Evolutionary conservation across 208 protist genomes (phyloP).

Genomic region (Endotrypanum monterogeii): DNA sequence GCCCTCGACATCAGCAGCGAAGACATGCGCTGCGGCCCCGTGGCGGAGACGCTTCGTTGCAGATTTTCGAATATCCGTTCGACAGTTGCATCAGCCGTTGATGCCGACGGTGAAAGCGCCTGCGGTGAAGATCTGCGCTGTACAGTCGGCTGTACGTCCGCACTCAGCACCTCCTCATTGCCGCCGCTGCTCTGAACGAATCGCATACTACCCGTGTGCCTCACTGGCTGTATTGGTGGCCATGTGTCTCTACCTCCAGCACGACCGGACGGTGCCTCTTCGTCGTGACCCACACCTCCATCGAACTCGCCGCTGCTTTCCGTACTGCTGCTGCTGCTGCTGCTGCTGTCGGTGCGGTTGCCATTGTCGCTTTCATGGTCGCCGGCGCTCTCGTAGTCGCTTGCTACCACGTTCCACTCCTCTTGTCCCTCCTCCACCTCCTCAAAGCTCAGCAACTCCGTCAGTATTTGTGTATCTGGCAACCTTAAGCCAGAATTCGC

Average conservation of each 20-base stretch:
- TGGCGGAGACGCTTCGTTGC: not conserved
- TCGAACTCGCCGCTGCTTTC: not conserved
- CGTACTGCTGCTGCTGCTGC: not conserved
- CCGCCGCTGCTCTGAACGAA: not conserved
- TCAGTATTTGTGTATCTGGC: not conserved
- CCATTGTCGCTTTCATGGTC: not conserved
- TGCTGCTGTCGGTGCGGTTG: not conserved
- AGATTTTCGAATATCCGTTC: not conserved
- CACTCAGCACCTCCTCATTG: not conserved
- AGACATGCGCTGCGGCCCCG: not conserved
- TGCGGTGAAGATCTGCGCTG: conserved; percentile 2
- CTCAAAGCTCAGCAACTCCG: not conserved
- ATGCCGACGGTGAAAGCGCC: not conserved
- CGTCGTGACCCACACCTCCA: not conserved
- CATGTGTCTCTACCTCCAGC: not conserved
- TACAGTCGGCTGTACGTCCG: not conserved
- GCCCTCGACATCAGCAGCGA: not conserved
- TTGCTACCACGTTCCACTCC: not conserved
- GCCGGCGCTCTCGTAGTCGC: not conserved
- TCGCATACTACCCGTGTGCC: not conserved
- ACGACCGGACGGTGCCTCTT: not conserved
- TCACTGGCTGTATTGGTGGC: conserved; percentile 6
- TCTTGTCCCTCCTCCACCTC: not conserved
- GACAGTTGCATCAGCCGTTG: not conserved
- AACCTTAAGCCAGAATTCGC: too few species aligned